Conservation (phyloP, 129 eudicot species). For the Oenanthe sinensis region DNA sequence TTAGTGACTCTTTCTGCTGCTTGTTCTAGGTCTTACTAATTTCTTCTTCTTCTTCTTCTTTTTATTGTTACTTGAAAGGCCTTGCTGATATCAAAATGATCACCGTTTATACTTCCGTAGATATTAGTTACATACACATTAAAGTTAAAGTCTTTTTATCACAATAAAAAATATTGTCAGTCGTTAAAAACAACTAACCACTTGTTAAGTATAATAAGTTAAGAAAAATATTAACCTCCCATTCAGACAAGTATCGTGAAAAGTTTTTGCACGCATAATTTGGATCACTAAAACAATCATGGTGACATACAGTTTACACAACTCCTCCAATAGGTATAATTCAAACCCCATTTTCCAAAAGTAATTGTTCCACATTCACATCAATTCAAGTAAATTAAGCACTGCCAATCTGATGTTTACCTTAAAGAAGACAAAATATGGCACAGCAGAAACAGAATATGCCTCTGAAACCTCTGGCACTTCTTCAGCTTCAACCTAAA, state of each 20-base stretch:
- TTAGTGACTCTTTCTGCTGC: not conserved
- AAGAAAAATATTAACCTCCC: not conserved
- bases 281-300: not conserved
- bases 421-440: conserved; percentile 79
- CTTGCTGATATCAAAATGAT: not conserved
- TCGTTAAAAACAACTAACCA: not conserved
- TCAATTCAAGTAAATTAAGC: not conserved
- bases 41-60: not conserved
- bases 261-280: not conserved
- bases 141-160: not conserved
- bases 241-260: not conserved
- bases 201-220: not conserved
- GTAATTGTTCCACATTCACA: not conserved
- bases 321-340: not conserved
- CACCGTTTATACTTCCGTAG: not conserved
- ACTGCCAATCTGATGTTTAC: conserved; percentile 22
- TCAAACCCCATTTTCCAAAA: not conserved
- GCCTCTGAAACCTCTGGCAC: conserved; percentile 98
- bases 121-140: not conserved
- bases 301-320: not conserved
- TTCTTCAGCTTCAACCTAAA: conserved; percentile 97
- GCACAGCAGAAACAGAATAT: conserved; percentile 91
- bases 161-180: not conserved
- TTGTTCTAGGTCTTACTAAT: not conserved
- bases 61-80: not conserved